Conservation (phyloP, 2,329 filamentous ascomycete species). For the Claviceps pazoutovae region DNA sequence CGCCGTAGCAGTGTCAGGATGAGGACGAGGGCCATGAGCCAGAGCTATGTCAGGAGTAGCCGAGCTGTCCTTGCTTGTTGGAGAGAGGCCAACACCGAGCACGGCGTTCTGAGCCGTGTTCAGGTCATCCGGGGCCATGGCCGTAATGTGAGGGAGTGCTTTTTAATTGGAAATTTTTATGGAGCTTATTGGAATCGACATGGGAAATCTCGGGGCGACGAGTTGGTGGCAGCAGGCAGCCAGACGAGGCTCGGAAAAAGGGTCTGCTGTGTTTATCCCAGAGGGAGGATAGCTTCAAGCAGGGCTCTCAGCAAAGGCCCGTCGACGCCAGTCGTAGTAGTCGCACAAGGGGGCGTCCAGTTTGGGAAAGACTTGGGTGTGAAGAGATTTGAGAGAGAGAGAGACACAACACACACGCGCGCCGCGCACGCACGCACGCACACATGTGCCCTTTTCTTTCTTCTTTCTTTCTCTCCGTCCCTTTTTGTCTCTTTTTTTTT, state of each 20-base stretch:
- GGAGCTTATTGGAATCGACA: conserved; percentile 19
- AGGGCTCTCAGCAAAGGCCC: neutral
- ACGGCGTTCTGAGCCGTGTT: conserved; percentile 17
- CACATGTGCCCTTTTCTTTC: neutral
- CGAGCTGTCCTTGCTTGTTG: conserved; percentile 10
- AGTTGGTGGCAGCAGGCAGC: neutral
- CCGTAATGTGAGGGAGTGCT: conserved; percentile 6
- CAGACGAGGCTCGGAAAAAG: conserved; percentile 1
- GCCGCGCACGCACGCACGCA: neutral
- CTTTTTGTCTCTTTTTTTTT: neutral
- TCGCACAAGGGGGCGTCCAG: conserved; percentile 6
- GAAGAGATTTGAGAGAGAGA: neutral
- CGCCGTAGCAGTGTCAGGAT: conserved; percentile 1
- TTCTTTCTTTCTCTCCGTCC: neutral
- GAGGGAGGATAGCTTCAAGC: neutral
- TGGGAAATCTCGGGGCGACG: conserved; percentile 11
- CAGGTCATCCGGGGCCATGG: conserved; percentile 16
- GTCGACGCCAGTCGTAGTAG: conserved; percentile 1
- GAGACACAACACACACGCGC: neutral
- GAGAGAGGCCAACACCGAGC: conserved; percentile 13
- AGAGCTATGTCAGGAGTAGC: conserved; percentile 10
- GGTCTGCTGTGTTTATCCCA: neutral
- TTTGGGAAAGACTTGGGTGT: conserved; percentile 2
- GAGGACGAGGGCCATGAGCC: conserved; percentile 7
- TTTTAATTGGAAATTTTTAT: conserved; percentile 24